phyloP scores from a whole-genome alignment of 768 basidiomycete species.

The Gloeostereum incarnatum region DNA sequence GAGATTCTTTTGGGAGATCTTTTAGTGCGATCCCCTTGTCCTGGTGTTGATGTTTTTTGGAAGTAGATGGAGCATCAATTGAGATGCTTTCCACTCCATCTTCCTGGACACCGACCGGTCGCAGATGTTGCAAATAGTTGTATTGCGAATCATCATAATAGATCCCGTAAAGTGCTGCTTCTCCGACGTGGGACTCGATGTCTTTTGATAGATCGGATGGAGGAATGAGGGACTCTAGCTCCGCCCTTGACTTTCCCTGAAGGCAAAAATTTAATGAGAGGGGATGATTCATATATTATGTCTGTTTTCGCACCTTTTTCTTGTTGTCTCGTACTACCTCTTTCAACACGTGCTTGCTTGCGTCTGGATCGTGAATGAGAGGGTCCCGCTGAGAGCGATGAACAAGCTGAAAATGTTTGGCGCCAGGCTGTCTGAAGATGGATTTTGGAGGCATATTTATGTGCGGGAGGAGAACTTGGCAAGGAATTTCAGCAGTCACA shows the following conservation, averaged over 20 bases:
- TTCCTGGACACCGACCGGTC: conserved; percentile 64
- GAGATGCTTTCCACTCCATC: conserved; percentile 77
- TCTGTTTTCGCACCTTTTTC: conserved; percentile 41
- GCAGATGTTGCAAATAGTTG: conserved; percentile 97
- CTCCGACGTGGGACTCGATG: conserved; percentile 56
- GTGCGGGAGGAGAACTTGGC: no score
- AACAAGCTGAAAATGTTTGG: conserved; percentile 93
- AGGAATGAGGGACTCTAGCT: conserved; percentile 56
- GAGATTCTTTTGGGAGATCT: conserved; percentile 57
- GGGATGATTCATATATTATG: neutral
- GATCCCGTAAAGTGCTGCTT: conserved; percentile 84
- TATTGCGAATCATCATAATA: conserved; percentile 95
- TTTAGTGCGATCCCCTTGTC: conserved; percentile 32
- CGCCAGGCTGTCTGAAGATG: conserved; percentile 82
- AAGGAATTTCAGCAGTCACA: neutral
- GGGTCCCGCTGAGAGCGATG: conserved; percentile 96
- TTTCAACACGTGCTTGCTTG: conserved; percentile 84
- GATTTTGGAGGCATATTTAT: conserved; percentile 70
- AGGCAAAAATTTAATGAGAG: conserved; percentile 6
- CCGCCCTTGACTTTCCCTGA: conserved; percentile 75
- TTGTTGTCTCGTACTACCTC: conserved; percentile 64
- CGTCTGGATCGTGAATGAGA: conserved; percentile 87
- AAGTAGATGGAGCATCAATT: conserved; percentile 58
- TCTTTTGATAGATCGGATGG: conserved; percentile 39
- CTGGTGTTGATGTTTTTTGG: conserved; percentile 23